Conservation (phyloP, 331 rosid species). For the Malus hybrid region DNA sequence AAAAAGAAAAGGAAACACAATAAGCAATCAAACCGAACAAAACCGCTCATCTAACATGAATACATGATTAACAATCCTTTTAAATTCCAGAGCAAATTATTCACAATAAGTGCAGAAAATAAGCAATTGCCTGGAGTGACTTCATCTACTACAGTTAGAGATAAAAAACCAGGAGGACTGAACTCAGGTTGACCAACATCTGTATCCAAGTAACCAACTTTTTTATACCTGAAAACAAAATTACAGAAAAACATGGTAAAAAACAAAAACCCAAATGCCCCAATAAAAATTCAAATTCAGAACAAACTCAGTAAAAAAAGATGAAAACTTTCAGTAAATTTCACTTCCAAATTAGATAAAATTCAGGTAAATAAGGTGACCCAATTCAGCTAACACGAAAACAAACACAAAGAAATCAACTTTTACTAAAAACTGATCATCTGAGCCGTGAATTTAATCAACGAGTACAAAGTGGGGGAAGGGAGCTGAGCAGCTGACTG, state of each 20-base stretch:
- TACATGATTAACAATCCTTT: not conserved
- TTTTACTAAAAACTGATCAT: not conserved
- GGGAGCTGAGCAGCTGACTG: not conserved
- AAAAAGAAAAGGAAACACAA: not conserved
- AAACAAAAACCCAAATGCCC: not conserved
- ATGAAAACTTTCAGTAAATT: not conserved
- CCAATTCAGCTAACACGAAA: not conserved
- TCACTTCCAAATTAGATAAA: not conserved
- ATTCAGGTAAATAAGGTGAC: not conserved
- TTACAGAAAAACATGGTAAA: not conserved
- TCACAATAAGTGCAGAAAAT: not conserved
- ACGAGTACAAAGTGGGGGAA: not conserved
- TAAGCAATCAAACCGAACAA: not conserved
- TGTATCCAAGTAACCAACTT: conserved; percentile 79
- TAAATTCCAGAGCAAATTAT: not conserved
- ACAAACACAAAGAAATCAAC: not conserved
- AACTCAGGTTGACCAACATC: conserved; percentile 96
- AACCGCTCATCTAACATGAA: not conserved
- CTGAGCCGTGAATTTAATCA: not conserved
- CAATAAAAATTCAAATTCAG: not conserved
- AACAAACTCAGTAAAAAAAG: not conserved
- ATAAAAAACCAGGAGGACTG: conserved; percentile 76
- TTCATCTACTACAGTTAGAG: conserved; percentile 52
- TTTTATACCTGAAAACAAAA: conserved; percentile 30
- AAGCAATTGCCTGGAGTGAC: conserved; percentile 29